Conservation (phyloP, 2,329 filamentous ascomycete genomes). For the Talaromyces piceae region DNA sequence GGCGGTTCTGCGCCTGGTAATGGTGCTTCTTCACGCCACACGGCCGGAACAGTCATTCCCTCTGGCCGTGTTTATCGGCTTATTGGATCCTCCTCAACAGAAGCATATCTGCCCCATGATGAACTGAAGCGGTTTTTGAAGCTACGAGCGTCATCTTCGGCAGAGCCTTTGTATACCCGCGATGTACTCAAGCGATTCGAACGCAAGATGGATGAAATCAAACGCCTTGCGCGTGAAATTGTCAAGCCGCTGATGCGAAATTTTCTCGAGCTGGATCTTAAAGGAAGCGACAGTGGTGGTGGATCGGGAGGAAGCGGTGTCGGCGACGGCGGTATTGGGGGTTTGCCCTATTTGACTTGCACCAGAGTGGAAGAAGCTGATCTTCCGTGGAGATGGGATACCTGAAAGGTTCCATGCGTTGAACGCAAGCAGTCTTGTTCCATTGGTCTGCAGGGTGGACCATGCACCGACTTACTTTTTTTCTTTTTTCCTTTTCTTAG, state of each 20-base stretch:
- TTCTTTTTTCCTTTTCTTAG: too few species aligned
- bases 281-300: conserved; percentile 22
- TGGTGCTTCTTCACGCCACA: conserved; percentile 3
- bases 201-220: conserved; percentile 79
- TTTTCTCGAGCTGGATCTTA: conserved; percentile 71
- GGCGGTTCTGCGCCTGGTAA: conserved; percentile 9
- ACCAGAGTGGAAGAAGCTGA: conserved; percentile 55
- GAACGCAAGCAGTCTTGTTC: not conserved
- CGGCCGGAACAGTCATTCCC: conserved; percentile 20
- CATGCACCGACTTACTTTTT: not conserved
- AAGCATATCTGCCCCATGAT: conserved; percentile 69
- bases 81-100: conserved; percentile 56
- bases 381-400: conserved; percentile 51
- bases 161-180: conserved; percentile 63
- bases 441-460: not conserved
- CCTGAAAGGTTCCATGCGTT: not conserved
- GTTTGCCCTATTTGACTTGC: conserved; percentile 58
- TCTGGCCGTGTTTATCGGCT: conserved; percentile 68
- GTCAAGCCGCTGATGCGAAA: conserved; percentile 83
- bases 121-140: conserved; percentile 89
- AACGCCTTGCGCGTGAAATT: conserved; percentile 70
- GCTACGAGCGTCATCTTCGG: conserved; percentile 53
- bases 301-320: conserved; percentile 12
- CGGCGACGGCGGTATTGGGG: conserved; percentile 36
- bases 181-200: conserved; percentile 85